These are phyloP conservation scores for Citrus cavaleriei DNA, from an alignment of 345 rosid species.

Conservation along the genomic window DNA sequence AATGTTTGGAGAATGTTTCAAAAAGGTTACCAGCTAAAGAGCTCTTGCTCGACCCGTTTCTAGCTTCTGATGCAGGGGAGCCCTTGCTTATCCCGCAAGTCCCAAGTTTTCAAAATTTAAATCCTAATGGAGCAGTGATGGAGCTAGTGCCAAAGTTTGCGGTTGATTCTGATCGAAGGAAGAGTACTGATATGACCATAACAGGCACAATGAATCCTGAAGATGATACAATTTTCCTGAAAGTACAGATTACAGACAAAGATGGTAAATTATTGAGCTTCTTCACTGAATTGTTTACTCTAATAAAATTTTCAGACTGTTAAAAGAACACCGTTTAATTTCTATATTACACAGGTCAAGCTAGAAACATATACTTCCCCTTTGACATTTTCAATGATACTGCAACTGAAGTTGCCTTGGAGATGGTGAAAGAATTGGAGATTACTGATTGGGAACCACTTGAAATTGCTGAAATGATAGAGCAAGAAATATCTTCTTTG, in stretches of 20 bases:
- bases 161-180: conserved; percentile 31
- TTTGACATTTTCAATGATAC: conserved; percentile 71
- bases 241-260: conserved; percentile 73
- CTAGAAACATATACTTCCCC: conserved; percentile 81
- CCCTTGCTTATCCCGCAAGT: conserved; percentile 21
- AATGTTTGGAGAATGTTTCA: conserved; percentile 67
- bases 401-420: conserved; percentile 71
- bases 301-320: not conserved
- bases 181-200: conserved; percentile 74
- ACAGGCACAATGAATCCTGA: conserved; percentile 74
- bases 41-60: conserved; percentile 69
- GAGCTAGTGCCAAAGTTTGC: conserved; percentile 24
- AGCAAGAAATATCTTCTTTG: conserved; percentile 62
- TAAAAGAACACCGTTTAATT: not conserved
- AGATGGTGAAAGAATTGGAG: conserved; percentile 89
- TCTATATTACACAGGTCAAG: conserved; percentile 54
- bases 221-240: conserved; percentile 76
- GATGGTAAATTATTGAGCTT: conserved; percentile 39
- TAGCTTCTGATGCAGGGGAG: conserved; percentile 39
- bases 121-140: conserved; percentile 26
- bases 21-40: conserved; percentile 74
- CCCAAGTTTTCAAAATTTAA: conserved; percentile 23
- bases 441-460: conserved; percentile 69
- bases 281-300: not conserved
- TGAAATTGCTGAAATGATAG: conserved; percentile 80